Base-by-base conservation (phyloP, 2,329 filamentous ascomycete species). In the Aspergillus transmontanensis region DNA sequence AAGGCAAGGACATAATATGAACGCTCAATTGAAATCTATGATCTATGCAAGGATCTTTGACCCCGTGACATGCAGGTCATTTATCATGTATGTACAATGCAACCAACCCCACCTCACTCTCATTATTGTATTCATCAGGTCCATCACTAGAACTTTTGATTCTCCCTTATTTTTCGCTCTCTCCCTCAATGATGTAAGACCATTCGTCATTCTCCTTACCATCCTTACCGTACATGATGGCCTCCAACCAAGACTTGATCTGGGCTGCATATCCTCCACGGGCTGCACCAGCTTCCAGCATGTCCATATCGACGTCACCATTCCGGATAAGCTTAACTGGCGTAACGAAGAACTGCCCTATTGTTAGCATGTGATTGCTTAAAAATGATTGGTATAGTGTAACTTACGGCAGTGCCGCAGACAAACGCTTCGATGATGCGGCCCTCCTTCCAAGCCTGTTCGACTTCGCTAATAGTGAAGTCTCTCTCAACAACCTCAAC, bases 391-490 rank as follows among this genome's bases (percentile, higher is more conserved):
- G n/a, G 21, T 21, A 34, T 11, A 39, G n/a, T 39, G 34, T 26
- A 55, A 86, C 88, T 83, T 83, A 91, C 89, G 61, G 94, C 94
- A 66, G 94, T 97, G 21, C 94, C 94, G 39, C 91, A 88, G 9
- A 91, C 92, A 74, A 97, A 97, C 1, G 92, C 86, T 81, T 97
- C 94, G 11, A 97, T 76, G 50, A 97, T 78, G 2, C 93, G 84
- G 3, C 91, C 93, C 73, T 97, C 92, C 50, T 85, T 80, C 30
- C 87, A 81, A 1, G 93, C 93, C 73, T 90, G 86, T 32, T 88
- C 75, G 19, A 97, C 78, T 78, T 97, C 93, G 34, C 85, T 81
- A 75, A 97, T 96, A 26, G 88, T 93, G 79, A 94, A 95, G 68
- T 88, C 88, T 67, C 90, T 84, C 87, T 97, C 94, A 0, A 94